Conservation (phyloP, 2,329 filamentous ascomycete genomes). For the Ciborinia camelliae region DNA sequence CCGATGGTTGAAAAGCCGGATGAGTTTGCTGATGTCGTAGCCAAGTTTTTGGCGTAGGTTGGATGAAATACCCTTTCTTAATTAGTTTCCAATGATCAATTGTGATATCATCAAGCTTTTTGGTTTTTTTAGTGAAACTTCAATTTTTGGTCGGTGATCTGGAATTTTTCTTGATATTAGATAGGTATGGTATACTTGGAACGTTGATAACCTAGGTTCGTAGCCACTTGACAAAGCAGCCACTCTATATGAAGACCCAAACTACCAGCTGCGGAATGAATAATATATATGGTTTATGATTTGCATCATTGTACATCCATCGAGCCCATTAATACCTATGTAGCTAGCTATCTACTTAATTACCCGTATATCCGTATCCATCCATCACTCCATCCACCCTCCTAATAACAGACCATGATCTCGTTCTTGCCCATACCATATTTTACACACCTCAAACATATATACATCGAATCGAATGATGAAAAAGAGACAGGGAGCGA, state of each 20-base stretch:
- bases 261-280: neutral
- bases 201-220: too few relatives aligned
- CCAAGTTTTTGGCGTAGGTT: slow-evolving; percentile 47
- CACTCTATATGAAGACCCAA: neutral
- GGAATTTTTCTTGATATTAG: neutral
- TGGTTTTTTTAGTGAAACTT: too few relatives aligned
- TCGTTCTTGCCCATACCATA: too few relatives aligned
- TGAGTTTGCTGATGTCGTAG: slow-evolving; percentile 63
- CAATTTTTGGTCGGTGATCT: neutral
- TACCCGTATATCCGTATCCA: neutral
- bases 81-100: neutral
- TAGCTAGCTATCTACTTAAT: neutral
- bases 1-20: slow-evolving; percentile 77
- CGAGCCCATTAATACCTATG: neutral
- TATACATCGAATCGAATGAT: neutral
- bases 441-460: neutral
- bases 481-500: neutral
- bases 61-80: neutral
- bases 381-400: neutral
- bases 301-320: neutral
- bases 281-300: neutral
- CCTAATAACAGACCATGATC: neutral
- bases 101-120: neutral
- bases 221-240: neutral
- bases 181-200: accelerated